Evolutionary conservation across 164 flowering plant genomes (phyloP).

Genomic region (Vitis labrusca): DNA sequence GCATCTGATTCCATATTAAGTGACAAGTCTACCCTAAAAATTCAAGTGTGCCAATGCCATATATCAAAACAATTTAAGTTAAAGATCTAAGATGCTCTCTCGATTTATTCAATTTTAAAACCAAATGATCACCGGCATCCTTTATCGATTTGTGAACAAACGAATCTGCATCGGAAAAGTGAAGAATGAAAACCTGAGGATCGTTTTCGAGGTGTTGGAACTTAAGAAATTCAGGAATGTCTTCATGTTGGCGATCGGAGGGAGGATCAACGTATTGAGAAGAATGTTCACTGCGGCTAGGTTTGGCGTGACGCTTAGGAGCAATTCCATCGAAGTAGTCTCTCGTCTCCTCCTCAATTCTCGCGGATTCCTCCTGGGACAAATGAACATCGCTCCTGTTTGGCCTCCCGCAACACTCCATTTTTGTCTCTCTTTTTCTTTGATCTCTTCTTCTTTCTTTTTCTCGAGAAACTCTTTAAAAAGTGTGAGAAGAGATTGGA

Average conservation of each 20-base stretch:
- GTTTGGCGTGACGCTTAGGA: constrained; percentile 79
- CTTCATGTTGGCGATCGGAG: not conserved
- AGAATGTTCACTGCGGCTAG: constrained; percentile 76
- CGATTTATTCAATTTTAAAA: no score
- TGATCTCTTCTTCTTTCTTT: not conserved
- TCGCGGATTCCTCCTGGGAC: constrained; percentile 52
- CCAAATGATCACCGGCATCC: no score
- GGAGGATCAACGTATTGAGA: constrained; percentile 43
- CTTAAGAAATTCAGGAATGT: constrained; percentile 50
- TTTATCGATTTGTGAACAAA: no score
- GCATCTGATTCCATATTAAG: no score
- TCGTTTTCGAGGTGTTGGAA: constrained; percentile 64
- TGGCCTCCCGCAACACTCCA: constrained; percentile 40
- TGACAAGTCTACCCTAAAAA: no score
- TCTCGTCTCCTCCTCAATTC: constrained; percentile 51
- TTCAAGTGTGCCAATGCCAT: no score
- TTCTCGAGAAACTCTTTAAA: no score
- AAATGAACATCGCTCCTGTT: constrained; percentile 57
- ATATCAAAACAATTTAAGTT: no score
- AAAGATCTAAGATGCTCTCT: no score
- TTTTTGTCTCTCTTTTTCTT: not conserved
- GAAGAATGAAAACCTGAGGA: constrained; percentile 37
- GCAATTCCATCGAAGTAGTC: constrained; percentile 61
- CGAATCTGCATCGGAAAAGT: constrained; percentile 36
- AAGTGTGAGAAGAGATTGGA: no score